Percentiles rank a stretch among this genome's conserved stretches.
phyloP scores from a whole-genome alignment of 805 yeast genomes.

The Saturnispora ahearnii region DNA sequence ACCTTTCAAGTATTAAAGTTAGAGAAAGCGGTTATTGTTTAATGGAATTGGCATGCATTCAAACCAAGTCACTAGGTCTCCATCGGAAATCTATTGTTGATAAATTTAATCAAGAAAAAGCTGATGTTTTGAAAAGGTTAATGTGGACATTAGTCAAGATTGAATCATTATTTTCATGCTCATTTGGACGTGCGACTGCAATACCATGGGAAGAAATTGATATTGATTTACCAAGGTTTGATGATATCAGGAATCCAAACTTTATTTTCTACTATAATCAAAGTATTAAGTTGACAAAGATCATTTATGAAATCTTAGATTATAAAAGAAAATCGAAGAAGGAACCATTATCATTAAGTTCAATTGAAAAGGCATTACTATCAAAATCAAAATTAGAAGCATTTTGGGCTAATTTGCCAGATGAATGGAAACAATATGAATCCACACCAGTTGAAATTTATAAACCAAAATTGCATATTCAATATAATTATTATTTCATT shows the following conservation, averaged over 20 bases:
- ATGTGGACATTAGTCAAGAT: slow-evolving; percentile 38
- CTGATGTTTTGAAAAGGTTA: slow-evolving; percentile 34
- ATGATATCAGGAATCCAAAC: slow-evolving; percentile 25
- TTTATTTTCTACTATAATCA: slow-evolving; percentile 28
- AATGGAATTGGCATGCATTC: slow-evolving; percentile 39
- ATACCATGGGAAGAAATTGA: slow-evolving; percentile 37
- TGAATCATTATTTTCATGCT: slow-evolving; percentile 34
- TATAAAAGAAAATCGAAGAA: slow-evolving; percentile 29
- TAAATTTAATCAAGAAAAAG: slow-evolving; percentile 27
- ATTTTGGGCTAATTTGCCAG: slow-evolving; percentile 29
- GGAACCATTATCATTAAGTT: slow-evolving; percentile 32
- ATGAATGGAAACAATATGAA: slow-evolving; percentile 26
- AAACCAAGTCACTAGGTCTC: slow-evolving; percentile 40
- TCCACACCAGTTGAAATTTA: slow-evolving; percentile 29
- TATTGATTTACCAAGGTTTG: slow-evolving; percentile 30
- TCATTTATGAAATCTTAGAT: slow-evolving; percentile 33
- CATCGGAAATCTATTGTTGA: slow-evolving; percentile 33
- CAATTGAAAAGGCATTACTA: slow-evolving; percentile 33
- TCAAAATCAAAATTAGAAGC: slow-evolving; percentile 29
- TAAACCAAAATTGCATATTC: slow-evolving; percentile 34
- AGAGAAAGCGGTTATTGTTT: slow-evolving; percentile 42
- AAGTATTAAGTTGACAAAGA: slow-evolving; percentile 29
- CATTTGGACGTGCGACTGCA: slow-evolving; percentile 39
- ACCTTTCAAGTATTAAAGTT: slow-evolving; percentile 36
- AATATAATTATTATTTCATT: slow-evolving; percentile 34